Evolutionary conservation across 2,329 filamentous ascomycete genomes (phyloP).

Genomic region (Fusarium kyushuense): DNA sequence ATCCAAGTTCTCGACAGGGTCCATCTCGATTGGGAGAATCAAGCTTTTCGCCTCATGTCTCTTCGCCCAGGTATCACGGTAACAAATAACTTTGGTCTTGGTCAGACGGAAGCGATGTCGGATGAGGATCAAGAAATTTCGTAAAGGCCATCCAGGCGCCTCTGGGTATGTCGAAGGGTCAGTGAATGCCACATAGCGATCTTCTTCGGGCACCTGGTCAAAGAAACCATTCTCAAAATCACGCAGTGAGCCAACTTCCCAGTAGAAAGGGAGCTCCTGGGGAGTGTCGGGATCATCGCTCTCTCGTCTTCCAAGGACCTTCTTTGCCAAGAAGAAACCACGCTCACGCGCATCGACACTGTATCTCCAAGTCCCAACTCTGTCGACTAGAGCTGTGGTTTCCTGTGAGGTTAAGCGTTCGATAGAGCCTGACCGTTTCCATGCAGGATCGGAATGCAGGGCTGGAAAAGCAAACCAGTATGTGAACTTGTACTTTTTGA

Average conservation of each 20-base stretch:
- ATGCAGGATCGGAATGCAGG: constrained; percentile 86
- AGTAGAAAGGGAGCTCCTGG: constrained; percentile 72
- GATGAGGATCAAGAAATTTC: constrained; percentile 88
- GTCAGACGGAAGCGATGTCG: constrained; percentile 82
- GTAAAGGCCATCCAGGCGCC: constrained; percentile 91
- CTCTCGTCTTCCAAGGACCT: constrained; percentile 63
- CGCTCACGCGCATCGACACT: constrained; percentile 84
- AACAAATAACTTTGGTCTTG: constrained; percentile 87
- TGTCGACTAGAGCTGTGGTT: constrained; percentile 82
- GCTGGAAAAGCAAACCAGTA: constrained; percentile 98
- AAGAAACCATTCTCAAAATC: constrained; percentile 92
- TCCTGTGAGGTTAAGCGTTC: constrained; percentile 73
- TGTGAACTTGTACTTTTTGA: constrained; percentile 98
- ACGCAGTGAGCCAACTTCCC: constrained; percentile 81
- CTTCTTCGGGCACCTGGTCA: constrained; percentile 73
- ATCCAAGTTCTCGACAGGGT: constrained; percentile 58
- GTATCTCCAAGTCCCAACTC: constrained; percentile 89
- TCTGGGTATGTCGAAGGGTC: constrained; percentile 92
- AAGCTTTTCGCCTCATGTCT: constrained; percentile 86
- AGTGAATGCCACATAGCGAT: constrained; percentile 87
- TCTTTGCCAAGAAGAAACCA: constrained; percentile 96
- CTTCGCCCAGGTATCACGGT: constrained; percentile 82
- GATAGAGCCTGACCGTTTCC: constrained; percentile 73
- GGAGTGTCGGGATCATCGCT: constrained; percentile 62
- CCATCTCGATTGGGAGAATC: constrained; percentile 75